phyloP scores from a whole-genome alignment of 805 yeast species.

The Wickerhamomyces queroliae region DNA sequence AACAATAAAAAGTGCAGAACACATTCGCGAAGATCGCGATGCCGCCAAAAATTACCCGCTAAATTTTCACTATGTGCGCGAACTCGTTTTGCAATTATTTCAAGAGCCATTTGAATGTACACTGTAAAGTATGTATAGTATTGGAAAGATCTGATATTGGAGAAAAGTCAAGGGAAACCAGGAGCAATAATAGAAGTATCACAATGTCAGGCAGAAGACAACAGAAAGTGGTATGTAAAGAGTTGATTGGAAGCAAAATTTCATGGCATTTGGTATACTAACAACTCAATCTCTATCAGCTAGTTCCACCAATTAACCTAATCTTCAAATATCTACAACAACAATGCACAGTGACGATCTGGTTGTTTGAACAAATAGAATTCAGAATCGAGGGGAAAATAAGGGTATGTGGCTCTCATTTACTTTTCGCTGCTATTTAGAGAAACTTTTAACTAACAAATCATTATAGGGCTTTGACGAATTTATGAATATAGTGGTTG shows the following conservation, averaged over 20 bases:
- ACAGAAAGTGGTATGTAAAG: slow-evolving; percentile 35
- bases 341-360: slow-evolving; percentile 71
- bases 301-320: slow-evolving; percentile 89
- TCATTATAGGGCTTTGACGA: slow-evolving; percentile 79
- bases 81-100: no score
- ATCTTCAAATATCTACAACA: slow-evolving; percentile 83
- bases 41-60: no score
- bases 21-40: background rate
- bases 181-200: background rate
- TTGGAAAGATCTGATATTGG: background rate
- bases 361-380: slow-evolving; percentile 85
- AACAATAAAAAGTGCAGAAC: no score
- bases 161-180: background rate
- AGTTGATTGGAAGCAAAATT: background rate
- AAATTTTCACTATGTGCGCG: no score
- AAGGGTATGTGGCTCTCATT: slow-evolving; percentile 24
- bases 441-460: background rate
- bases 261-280: slow-evolving; percentile 4
- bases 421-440: background rate
- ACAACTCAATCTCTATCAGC: slow-evolving; percentile 21
- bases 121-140: no score
- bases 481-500: slow-evolving; percentile 81
- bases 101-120: background rate
- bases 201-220: slow-evolving; percentile 36
- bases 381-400: slow-evolving; percentile 77